Evolutionary conservation across 805 yeast genomes (phyloP).

Genomic region (Kodamaea restingae): DNA sequence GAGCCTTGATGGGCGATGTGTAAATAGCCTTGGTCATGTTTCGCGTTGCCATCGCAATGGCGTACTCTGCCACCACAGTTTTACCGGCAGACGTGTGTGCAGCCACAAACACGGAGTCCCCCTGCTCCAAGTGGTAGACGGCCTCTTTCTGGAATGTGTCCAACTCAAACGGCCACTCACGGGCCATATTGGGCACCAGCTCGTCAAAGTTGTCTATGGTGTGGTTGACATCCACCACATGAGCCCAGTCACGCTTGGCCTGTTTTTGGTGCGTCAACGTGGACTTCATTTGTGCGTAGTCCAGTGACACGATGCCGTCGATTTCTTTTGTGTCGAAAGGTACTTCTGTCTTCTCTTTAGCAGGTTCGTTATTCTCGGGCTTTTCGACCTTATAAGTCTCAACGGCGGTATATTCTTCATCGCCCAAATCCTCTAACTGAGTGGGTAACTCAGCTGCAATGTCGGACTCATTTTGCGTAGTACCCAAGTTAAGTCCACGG

Average conservation of each 20-base stretch:
- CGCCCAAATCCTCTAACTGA: slow-evolving; percentile 12
- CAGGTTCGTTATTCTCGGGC: too few relatives aligned
- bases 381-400: slow-evolving; percentile 4
- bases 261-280: slow-evolving; percentile 23
- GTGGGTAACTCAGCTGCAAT: slow-evolving; percentile 7
- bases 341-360: background rate
- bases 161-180: slow-evolving; percentile 90
- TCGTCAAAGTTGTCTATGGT: slow-evolving; percentile 80
- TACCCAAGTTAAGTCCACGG: slow-evolving; percentile 54
- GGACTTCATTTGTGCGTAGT: slow-evolving; percentile 23
- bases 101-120: slow-evolving; percentile 97
- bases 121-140: slow-evolving; percentile 91
- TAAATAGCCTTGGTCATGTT: slow-evolving; percentile 97
- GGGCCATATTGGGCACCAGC: slow-evolving; percentile 87
- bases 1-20: slow-evolving; percentile 91
- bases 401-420: slow-evolving; percentile 6
- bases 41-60: slow-evolving; percentile 92
- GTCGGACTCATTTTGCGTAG: slow-evolving; percentile 7
- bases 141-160: slow-evolving; percentile 98
- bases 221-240: slow-evolving; percentile 83
- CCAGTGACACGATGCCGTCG: slow-evolving; percentile 40
- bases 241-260: slow-evolving; percentile 80
- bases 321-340: slow-evolving; percentile 43
- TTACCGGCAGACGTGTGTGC: slow-evolving; percentile 99
- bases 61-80: slow-evolving; percentile 97